These are phyloP conservation scores for Candida orba DNA, from an alignment of 805 yeast genomes.

Conservation along the genomic window DNA sequence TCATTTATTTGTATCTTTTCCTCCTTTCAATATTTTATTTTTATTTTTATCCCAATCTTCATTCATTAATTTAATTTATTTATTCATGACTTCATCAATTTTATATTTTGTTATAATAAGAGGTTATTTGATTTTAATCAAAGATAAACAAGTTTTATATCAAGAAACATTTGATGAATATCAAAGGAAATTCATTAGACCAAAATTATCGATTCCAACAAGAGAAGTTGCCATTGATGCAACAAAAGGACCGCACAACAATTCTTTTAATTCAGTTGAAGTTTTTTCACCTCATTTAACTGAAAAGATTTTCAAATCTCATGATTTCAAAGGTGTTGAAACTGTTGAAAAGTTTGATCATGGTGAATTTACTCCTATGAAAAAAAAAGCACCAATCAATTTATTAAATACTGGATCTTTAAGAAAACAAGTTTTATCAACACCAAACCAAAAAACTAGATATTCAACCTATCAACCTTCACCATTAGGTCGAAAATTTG, in stretches of 20 bases:
- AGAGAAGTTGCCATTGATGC: conserved; percentile 62
- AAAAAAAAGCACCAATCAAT: conserved; percentile 11
- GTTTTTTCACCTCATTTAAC: conserved; percentile 27
- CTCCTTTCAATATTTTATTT: conserved; percentile 49
- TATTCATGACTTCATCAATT: conserved; percentile 30
- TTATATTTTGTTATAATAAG: conserved; percentile 33
- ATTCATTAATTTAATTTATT: conserved; percentile 29
- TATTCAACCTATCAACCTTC: conserved; percentile 15
- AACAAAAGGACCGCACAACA: conserved; percentile 28
- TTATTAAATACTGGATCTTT: neutral
- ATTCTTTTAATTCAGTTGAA: conserved; percentile 14
- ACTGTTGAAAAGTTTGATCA: conserved; percentile 26
- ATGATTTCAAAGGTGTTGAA: conserved; percentile 31
- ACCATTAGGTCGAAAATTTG: conserved; percentile 16
- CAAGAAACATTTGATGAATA: conserved; percentile 59
- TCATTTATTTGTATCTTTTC: conserved; percentile 43
- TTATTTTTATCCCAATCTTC: conserved; percentile 32
- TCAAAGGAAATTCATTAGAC: conserved; percentile 54
- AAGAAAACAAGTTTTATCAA: conserved; percentile 3
- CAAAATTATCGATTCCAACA: conserved; percentile 41
- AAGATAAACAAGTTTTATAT: conserved; percentile 53
- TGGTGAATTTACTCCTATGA: conserved; percentile 25
- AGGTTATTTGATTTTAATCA: conserved; percentile 39
- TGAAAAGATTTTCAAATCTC: conserved; percentile 42
- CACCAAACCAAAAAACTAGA: conserved; percentile 14